phyloP scores from a whole-genome alignment of 257 asterid genomes.

The Solanum lignicaule region DNA sequence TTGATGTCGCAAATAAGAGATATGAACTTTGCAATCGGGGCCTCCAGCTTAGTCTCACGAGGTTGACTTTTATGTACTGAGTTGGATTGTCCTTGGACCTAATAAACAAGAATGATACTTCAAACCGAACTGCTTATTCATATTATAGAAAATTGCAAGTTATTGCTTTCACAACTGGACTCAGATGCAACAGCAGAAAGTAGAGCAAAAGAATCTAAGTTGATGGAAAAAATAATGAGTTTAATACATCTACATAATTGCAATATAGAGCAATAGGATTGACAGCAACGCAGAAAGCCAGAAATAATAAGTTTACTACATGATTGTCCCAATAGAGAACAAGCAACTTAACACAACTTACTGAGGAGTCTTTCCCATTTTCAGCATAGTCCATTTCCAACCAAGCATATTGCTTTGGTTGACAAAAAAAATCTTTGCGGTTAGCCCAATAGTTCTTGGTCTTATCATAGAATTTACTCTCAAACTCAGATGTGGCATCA shows the following conservation, averaged over 20 bases:
- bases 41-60: slow-evolving; percentile 66
- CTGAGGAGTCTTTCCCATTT: slow-evolving; percentile 37
- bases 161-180: background rate
- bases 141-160: background rate
- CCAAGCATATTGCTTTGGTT: slow-evolving; percentile 63
- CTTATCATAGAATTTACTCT: slow-evolving; percentile 62
- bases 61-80: slow-evolving; percentile 26
- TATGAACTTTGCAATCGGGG: slow-evolving; percentile 70
- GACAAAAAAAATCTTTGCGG: slow-evolving; percentile 50
- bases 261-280: background rate
- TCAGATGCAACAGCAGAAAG: slow-evolving; percentile 2
- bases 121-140: background rate
- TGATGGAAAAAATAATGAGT: background rate
- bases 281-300: background rate
- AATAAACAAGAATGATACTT: background rate
- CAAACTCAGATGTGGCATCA: slow-evolving; percentile 51
- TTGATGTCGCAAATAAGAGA: slow-evolving; percentile 78
- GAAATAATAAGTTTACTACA: background rate
- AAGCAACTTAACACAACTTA: slow-evolving; percentile 29
- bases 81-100: slow-evolving; percentile 33
- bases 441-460: slow-evolving; percentile 55
- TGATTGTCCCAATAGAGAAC: slow-evolving; percentile 1
- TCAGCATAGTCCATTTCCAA: slow-evolving; percentile 89
- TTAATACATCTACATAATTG: background rate
- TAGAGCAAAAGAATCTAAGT: background rate